Evolutionary conservation across 2,329 filamentous ascomycete genomes (phyloP).

Genomic region (Nectriaceae sp.): DNA sequence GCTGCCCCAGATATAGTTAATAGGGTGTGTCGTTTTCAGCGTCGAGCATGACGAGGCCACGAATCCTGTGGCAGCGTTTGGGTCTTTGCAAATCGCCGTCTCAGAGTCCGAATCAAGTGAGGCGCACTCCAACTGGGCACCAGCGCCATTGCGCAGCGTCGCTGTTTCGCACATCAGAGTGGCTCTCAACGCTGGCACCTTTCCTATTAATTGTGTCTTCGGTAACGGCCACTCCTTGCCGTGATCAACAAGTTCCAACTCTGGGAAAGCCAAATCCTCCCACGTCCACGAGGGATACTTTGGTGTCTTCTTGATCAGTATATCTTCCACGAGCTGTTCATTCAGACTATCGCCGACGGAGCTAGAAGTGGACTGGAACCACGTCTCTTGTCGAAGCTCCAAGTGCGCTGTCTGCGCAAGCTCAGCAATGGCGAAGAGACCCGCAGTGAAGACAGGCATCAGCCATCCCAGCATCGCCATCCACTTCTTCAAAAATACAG

Average conservation of each 20-base stretch:
- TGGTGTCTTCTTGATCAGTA: slow-evolving; percentile 22
- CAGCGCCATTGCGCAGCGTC: slow-evolving; percentile 14
- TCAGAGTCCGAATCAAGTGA: slow-evolving; percentile 18
- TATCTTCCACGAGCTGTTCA: slow-evolving; percentile 15
- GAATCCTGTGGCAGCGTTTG: slow-evolving; percentile 18
- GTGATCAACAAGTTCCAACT: slow-evolving; percentile 17
- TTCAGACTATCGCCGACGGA: slow-evolving; percentile 16
- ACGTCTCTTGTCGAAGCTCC: slow-evolving; percentile 21
- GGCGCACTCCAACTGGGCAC: slow-evolving; percentile 18
- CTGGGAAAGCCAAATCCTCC: slow-evolving; percentile 26
- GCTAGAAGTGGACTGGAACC: slow-evolving; percentile 23
- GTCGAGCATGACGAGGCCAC: slow-evolving; percentile 26
- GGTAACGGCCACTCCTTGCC: slow-evolving; percentile 22
- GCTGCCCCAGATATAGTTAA: slow-evolving; percentile 31
- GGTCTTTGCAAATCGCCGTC: slow-evolving; percentile 16
- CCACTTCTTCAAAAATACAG: slow-evolving; percentile 28
- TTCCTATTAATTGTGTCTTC: slow-evolving; percentile 23
- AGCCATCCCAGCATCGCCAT: slow-evolving; percentile 30
- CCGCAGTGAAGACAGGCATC: slow-evolving; percentile 31
- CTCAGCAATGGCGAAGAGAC: slow-evolving; percentile 26
- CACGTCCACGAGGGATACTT: slow-evolving; percentile 29
- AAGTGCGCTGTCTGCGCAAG: slow-evolving; percentile 19
- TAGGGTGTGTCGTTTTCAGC: slow-evolving; percentile 13
- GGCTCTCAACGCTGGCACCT: slow-evolving; percentile 18
- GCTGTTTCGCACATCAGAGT: slow-evolving; percentile 24